Conservation (phyloP, 208 protist genomes). For the Trypanosoma brucei region DNA sequence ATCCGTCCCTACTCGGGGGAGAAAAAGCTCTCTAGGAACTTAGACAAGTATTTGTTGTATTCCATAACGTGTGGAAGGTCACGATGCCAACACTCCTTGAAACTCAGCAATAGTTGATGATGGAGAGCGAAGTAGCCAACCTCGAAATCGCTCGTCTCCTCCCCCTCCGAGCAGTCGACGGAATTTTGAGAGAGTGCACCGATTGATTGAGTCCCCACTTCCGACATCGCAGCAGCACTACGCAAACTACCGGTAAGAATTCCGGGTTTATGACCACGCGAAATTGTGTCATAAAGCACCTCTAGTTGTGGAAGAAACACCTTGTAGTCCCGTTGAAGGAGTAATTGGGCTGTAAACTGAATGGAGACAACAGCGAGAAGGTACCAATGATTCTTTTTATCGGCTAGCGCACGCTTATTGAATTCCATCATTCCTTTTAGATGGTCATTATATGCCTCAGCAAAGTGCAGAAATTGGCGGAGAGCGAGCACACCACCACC, state of each 20-base stretch:
- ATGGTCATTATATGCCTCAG: constrained; percentile 43
- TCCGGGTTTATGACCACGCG: background rate
- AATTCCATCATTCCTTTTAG: constrained; percentile 72
- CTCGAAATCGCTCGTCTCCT: constrained; percentile 36
- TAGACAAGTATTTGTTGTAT: constrained; percentile 71
- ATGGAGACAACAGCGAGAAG: constrained; percentile 81
- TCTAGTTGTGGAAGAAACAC: constrained; percentile 61
- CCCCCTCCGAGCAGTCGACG: background rate
- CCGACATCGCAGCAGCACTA: background rate
- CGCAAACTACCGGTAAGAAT: background rate
- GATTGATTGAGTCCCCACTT: background rate
- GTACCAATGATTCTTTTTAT: constrained; percentile 61
- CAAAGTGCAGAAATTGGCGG: constrained; percentile 78
- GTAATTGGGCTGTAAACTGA: constrained; percentile 71
- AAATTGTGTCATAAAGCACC: constrained; percentile 64
- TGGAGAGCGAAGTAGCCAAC: constrained; percentile 70
- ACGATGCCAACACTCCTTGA: constrained; percentile 72
- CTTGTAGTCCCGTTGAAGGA: constrained; percentile 50
- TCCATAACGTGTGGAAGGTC: constrained; percentile 84
- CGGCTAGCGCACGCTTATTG: constrained; percentile 45
- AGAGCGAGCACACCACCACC: constrained; percentile 79
- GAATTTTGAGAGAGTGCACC: background rate
- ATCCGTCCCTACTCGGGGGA: constrained; percentile 2
- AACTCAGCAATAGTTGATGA: constrained; percentile 73
- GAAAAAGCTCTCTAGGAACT: constrained; percentile 73